A percentile compares a stretch with the other conserved stretches of the same genome.
Conservation (phyloP, 495 filamentous ascomycete species). For the Penicillium tannophilum region DNA sequence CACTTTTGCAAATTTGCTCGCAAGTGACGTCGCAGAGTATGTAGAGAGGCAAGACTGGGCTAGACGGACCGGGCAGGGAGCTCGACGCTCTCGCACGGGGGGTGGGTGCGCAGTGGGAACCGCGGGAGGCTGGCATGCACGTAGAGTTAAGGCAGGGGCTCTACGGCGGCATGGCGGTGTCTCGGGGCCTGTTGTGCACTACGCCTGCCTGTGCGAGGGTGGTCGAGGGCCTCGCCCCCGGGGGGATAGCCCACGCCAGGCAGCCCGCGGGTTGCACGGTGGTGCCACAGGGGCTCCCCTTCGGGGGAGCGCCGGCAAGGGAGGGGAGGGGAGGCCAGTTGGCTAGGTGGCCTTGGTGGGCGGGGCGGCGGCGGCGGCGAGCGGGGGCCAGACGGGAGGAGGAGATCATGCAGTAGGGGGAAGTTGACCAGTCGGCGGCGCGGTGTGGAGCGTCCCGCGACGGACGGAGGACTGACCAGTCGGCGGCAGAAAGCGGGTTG, state of each 20-base stretch:
- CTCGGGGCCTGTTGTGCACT: neutral
- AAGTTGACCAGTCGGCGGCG: neutral
- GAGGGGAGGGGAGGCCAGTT: neutral
- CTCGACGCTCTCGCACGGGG: neutral
- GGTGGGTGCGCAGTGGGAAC: neutral
- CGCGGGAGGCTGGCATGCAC: neutral
- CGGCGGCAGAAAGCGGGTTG: too few relatives aligned
- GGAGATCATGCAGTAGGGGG: neutral
- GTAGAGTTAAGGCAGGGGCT: neutral
- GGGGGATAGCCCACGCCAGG: neutral
- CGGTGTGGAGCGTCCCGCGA: too few relatives aligned
- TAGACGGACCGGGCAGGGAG: neutral
- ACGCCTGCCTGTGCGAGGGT: too few relatives aligned
- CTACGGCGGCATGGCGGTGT: neutral
- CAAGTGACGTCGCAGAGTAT: slow-evolving; percentile 23
- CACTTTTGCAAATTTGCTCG: neutral
- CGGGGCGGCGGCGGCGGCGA: neutral
- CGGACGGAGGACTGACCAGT: too few relatives aligned
- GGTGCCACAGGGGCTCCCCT: neutral
- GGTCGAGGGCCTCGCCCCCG: neutral
- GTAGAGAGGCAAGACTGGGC: slow-evolving; percentile 18
- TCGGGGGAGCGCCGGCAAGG: neutral
- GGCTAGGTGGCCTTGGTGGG: neutral
- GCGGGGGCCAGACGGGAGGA: neutral
- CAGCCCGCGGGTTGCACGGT: neutral